A percentile compares a stretch with the other conserved stretches of the same genome.
Evolutionary conservation across 306 rosid species (phyloP).

Genomic region (Hippophae gyantsensis): DNA sequence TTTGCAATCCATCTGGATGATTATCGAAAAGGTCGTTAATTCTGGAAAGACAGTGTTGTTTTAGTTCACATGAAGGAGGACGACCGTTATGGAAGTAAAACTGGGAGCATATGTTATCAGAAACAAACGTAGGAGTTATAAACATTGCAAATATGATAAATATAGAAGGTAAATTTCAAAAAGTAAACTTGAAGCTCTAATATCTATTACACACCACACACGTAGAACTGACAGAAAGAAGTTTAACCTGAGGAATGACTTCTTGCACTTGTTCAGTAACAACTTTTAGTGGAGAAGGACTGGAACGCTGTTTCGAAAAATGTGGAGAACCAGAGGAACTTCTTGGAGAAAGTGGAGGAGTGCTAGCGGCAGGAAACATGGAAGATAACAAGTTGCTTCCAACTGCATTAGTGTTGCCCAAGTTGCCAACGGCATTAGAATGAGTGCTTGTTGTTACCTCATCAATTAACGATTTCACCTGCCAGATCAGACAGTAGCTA

Average conservation of each 20-base stretch:
- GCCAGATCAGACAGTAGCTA: conserved; percentile 22
- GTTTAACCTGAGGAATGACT: conserved; percentile 63
- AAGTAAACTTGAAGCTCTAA: not conserved
- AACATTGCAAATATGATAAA: not conserved
- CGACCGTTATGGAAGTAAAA: conserved; percentile 71
- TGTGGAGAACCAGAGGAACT: conserved; percentile 78
- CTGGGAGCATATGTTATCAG: conserved; percentile 26
- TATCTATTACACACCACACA: not conserved
- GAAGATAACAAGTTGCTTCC: conserved; percentile 44
- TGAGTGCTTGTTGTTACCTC: conserved; percentile 52
- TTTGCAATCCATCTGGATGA: conserved; percentile 52
- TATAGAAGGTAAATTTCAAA: conserved; percentile 2
- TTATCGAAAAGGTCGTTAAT: conserved; percentile 36
- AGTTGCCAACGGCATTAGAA: conserved; percentile 33
- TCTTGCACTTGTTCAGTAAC: conserved; percentile 56
- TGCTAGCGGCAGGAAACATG: conserved; percentile 55
- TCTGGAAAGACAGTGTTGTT: conserved; percentile 44
- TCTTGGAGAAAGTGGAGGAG: conserved; percentile 83
- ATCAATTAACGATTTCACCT: conserved; percentile 63
- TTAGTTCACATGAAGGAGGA: conserved; percentile 58
- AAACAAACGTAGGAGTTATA: not conserved
- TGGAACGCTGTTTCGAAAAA: conserved; percentile 43
- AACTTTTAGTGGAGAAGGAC: conserved; percentile 69
- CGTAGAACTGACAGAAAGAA: conserved; percentile 10
- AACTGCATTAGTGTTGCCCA: conserved; percentile 27